phyloP scores from a whole-genome alignment of 345 rosid genomes.

The sweet orange (Citrus sinensis) region DVS_A1.0 CM039164.1:384501-385000 shows the following conservation, averaged over 20 bases:
- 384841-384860: too few relatives aligned
- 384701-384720: slow-evolving; percentile 26
- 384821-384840: too few relatives aligned
- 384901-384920: slow-evolving; percentile 12
- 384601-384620: slow-evolving; percentile 35
- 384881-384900: background rate
- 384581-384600: slow-evolving; percentile 34
- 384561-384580: slow-evolving; percentile 33
- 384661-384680: slow-evolving; percentile 24
- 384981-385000: slow-evolving; percentile 36
- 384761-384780: slow-evolving; percentile 25
- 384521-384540: slow-evolving; percentile 51
- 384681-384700: slow-evolving; percentile 28
- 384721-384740: slow-evolving; percentile 40
- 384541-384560: slow-evolving; percentile 53
- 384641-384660: slow-evolving; percentile 26
- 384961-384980: slow-evolving; percentile 20
- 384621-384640: slow-evolving; percentile 33
- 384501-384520: slow-evolving; percentile 41
- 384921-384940: slow-evolving; percentile 19
- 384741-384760: slow-evolving; percentile 37
- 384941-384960: background rate
- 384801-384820: too few relatives aligned
- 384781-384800: too few relatives aligned
- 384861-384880: too few relatives aligned